A percentile compares a stretch with the other conserved stretches of the same genome.
Evolutionary conservation across 2,329 filamentous ascomycete genomes (phyloP).

Genomic region (Colletotrichum navitas): DNA sequence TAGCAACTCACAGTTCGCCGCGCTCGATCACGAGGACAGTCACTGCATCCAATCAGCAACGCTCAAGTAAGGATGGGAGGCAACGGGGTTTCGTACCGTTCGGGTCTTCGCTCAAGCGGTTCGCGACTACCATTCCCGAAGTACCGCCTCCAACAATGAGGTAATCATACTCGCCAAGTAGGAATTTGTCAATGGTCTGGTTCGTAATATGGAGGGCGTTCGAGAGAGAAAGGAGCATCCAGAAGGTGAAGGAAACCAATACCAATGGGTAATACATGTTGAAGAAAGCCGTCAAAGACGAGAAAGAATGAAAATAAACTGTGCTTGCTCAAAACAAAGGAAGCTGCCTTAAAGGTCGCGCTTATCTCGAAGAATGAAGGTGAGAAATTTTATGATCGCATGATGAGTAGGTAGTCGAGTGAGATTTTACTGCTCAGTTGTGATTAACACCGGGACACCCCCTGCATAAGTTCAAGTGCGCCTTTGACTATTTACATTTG

Average conservation of each 20-base stretch:
- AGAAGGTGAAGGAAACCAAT: slow-evolving; percentile 1
- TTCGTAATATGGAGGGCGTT: slow-evolving; percentile 31
- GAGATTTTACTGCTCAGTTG: too few species aligned
- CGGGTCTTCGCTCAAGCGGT: slow-evolving; percentile 56
- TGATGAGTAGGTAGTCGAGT: neutral
- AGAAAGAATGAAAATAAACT: neutral
- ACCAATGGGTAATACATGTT: slow-evolving; percentile 18
- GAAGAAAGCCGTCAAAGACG: neutral
- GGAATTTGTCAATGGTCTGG: slow-evolving; percentile 27
- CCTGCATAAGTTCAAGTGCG: neutral
- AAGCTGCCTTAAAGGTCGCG: neutral
- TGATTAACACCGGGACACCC: neutral
- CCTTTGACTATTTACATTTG: neutral
- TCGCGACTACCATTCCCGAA: slow-evolving; percentile 59
- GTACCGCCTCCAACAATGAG: slow-evolving; percentile 61
- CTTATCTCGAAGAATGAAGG: neutral
- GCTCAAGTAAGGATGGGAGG: neutral
- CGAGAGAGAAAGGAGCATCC: slow-evolving; percentile 15
- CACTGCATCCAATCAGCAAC: slow-evolving; percentile 21
- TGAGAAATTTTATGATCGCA: neutral
- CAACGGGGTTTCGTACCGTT: slow-evolving; percentile 26
- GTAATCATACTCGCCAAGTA: slow-evolving; percentile 50
- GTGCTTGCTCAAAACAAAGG: neutral
- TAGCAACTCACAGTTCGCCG: slow-evolving; percentile 40
- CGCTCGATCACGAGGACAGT: slow-evolving; percentile 43